Evolutionary conservation across 2,329 filamentous ascomycete species (phyloP).

Genomic region (Phoma sp.): DNA sequence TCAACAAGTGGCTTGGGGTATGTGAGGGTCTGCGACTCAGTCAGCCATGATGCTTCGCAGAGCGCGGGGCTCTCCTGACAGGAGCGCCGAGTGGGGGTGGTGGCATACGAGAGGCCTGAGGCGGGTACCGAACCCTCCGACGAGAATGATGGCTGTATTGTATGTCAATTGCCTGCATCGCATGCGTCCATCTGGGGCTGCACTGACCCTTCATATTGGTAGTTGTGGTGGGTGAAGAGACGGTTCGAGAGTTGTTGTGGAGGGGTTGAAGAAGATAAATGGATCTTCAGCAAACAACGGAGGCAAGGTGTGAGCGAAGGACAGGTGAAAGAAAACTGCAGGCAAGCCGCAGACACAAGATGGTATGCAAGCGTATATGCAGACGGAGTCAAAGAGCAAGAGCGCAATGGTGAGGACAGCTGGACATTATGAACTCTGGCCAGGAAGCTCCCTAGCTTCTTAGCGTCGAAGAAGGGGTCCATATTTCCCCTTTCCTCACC

Average conservation of each 20-base stretch:
- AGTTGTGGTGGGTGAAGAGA: slow-evolving; percentile 24
- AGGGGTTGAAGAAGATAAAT: slow-evolving; percentile 21
- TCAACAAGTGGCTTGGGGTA: slow-evolving; percentile 97
- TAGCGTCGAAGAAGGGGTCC: slow-evolving; percentile 17
- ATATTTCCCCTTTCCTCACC: slow-evolving; percentile 26
- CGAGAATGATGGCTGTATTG: slow-evolving; percentile 86
- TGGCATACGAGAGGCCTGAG: slow-evolving; percentile 83
- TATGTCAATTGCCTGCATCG: slow-evolving; percentile 16
- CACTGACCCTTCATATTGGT: slow-evolving; percentile 50
- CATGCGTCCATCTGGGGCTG: no score
- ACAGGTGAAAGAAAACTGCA: slow-evolving; percentile 5
- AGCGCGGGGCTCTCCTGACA: slow-evolving; percentile 28
- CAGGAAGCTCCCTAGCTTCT: slow-evolving; percentile 21
- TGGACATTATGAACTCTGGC: slow-evolving; percentile 25
- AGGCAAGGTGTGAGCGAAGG: slow-evolving; percentile 17
- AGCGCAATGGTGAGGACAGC: slow-evolving; percentile 32
- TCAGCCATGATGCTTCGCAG: slow-evolving; percentile 28
- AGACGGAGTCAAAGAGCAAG: slow-evolving; percentile 30
- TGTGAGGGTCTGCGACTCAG: slow-evolving; percentile 76
- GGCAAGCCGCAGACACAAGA: slow-evolving; percentile 4
- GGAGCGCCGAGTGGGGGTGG: slow-evolving; percentile 23
- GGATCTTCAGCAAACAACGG: slow-evolving; percentile 19
- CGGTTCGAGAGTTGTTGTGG: slow-evolving; percentile 15
- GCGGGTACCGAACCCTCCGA: slow-evolving; percentile 98
- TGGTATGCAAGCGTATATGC: slow-evolving; percentile 18